Base-by-base conservation (phyloP, 176 grass and related monocot genomes). In the Eragrostis nindensis region DNA sequence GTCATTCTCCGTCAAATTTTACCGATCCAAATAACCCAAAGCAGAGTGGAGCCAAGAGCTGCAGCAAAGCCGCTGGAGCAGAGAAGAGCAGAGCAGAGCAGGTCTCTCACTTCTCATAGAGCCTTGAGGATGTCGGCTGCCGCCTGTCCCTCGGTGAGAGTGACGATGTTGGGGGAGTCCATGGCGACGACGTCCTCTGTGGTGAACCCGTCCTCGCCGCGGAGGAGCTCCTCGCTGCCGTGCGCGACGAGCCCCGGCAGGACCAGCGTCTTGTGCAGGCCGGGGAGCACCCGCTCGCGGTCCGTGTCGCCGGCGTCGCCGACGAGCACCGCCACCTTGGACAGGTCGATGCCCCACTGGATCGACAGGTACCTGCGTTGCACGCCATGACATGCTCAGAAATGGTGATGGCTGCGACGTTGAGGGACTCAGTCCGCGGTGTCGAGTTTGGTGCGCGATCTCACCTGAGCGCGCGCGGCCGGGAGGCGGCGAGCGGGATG, bases 281-380 rank as follows among this genome's bases (percentile, higher is more conserved):
- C 95, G 1, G 95, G 90, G 11, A 98, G 87, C 36, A 98, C 84
- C 44, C 84, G 78, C 69, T 98, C 92, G 8, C 81, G 76, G 73
- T 98, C 95, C 4, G 92, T 98, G 76, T 98, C 95, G 21, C 95
- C 95, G 76, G 75, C 91, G n/a, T 93, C 95, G 45, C 95, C 95
- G 4, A 87, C 91, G 11, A 94, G 74, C 50, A 91, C 80, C 16
- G 87, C 70, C 74, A 94, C 86, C 61, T 89, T 98, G 44, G 70
- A 60, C 24, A 98, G 88, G 41, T 98, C 88, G 41, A 95, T 72
- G 4, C 88, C 90, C 95, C 95, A 98, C 67, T 92, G 88, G 71
- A 98, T 98, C 11, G 90, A 92, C 55, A 95, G 68, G 81, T 87
- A 91, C 82, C 95, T 97, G 62, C 1, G 52, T 2, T 2, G 36